These are phyloP conservation scores for Botrytis squamosa DNA, from an alignment of 2,329 filamentous ascomycete genomes.

Conservation along the genomic window DNA sequence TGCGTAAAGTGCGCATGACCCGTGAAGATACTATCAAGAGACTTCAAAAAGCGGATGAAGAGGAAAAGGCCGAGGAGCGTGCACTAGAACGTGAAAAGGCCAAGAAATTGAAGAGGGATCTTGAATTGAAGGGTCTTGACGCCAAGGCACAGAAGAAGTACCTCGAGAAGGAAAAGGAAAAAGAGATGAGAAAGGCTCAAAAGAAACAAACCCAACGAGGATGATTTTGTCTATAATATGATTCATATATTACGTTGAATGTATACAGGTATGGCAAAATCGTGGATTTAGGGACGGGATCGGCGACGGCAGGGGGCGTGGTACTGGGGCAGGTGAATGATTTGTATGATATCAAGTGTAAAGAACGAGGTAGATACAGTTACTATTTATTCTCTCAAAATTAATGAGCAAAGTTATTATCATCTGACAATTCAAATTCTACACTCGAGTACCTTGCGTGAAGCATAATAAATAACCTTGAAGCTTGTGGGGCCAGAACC, in stretches of 20 bases:
- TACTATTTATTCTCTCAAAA: neutral
- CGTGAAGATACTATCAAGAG: slow-evolving; percentile 79
- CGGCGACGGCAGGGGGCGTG: neutral
- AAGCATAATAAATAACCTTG: neutral
- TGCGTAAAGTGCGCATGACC: slow-evolving; percentile 75
- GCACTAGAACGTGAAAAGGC: slow-evolving; percentile 68
- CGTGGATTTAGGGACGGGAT: neutral
- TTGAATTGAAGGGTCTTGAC: slow-evolving; percentile 71
- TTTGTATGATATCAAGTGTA: slow-evolving; percentile 13
- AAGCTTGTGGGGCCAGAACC: neutral
- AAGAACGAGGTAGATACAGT: neutral
- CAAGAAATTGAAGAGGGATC: slow-evolving; percentile 88
- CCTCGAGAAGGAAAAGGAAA: slow-evolving; percentile 76
- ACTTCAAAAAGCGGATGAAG: slow-evolving; percentile 77
- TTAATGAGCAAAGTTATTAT: neutral
- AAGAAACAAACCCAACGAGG: slow-evolving; percentile 58
- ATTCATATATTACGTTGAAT: slow-evolving; percentile 6
- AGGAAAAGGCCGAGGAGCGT: slow-evolving; percentile 77
- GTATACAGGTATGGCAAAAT: slow-evolving; percentile 19
- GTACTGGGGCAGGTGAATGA: neutral
- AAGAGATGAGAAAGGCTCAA: slow-evolving; percentile 61
- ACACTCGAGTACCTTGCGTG: neutral
- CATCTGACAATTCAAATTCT: neutral
- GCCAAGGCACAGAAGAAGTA: slow-evolving; percentile 86
- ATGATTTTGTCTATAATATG: slow-evolving; percentile 15